Conservation (phyloP, 768 basidiomycete genomes). For the Kwoniella sp. region DNA sequence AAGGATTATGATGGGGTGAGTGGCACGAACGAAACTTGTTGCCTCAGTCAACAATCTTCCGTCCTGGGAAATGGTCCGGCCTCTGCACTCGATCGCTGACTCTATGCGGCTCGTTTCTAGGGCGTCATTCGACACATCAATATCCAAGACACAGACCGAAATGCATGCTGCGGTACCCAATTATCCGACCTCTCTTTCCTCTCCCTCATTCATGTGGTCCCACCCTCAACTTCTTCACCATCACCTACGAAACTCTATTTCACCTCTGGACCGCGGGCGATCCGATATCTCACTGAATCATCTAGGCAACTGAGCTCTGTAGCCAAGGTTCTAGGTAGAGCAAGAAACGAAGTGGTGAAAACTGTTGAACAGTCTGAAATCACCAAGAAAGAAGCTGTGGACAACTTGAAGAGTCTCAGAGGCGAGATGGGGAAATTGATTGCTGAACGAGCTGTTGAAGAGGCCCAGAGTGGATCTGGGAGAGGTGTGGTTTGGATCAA, state of each 20-base stretch:
- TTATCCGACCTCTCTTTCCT: constrained; percentile 60
- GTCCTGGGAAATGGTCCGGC: no score
- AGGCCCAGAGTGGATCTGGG: constrained; percentile 4
- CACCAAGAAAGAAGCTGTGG: constrained; percentile 58
- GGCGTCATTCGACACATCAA: constrained; percentile 70
- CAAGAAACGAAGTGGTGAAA: constrained; percentile 67
- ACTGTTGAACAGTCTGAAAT: constrained; percentile 60
- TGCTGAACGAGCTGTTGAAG: constrained; percentile 18
- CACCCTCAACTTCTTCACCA: constrained; percentile 71
- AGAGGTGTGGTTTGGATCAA: constrained; percentile 30
- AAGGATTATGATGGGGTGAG: constrained; percentile 54
- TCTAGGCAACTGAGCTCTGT: constrained; percentile 64
- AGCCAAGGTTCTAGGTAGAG: constrained; percentile 69
- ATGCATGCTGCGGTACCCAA: constrained; percentile 51
- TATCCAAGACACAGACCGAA: constrained; percentile 76
- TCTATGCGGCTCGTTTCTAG: constrained; percentile 43
- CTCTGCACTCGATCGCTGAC: background rate
- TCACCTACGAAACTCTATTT: constrained; percentile 77
- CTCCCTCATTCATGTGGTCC: constrained; percentile 81
- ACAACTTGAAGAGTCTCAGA: constrained; percentile 22
- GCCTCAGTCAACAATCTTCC: no score
- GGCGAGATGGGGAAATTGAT: constrained; percentile 29
- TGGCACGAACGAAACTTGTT: no score
- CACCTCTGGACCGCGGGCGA: constrained; percentile 75
- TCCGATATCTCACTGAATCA: constrained; percentile 64